Base-by-base conservation (phyloP, 2,329 filamentous ascomycete species). In the Macrophomina pseudophaseolina region DNA sequence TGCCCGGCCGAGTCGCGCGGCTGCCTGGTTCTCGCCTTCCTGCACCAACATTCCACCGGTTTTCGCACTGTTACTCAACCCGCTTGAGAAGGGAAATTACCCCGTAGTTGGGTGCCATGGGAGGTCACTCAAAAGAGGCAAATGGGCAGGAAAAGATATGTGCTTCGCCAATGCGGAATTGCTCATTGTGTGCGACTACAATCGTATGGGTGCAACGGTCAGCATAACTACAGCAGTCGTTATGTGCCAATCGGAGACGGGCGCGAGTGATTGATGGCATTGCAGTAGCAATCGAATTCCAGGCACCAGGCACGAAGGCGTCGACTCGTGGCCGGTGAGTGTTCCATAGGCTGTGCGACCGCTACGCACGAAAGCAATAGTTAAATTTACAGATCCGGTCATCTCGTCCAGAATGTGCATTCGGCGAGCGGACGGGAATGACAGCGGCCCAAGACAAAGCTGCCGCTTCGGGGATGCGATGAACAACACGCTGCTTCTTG, bases 291-390 rank as follows among this genome's bases (percentile, higher is more conserved):
- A 5, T 49, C 42, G 42, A 62, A 12, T 48, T 48, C 58, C 58
- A 62, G 58, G 58, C 58, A 62, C 58, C 58, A 62, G 58, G 58
- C 58, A 62, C 58, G 38, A 9, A 48, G 44, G 49, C 58, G 58
- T 35, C 33, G 58, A 62, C 58, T 62, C 58, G 58, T 62, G 58
- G 58, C 30, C 52, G 32, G 32, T 23, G 51, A 53, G 18, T 14
- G 51, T 30, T 18, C 51, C 40, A 42, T 60, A 46, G 49, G 58
- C 58, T 28, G 58, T 62, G n/a, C 11, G 40, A 62, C 44, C 14
- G 40, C 40, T 38, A 40, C 23, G 40, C 56, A 59, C 56, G 40
- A 33, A 59, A 46, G 58, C 58, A 49, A 62, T 62, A 49, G 44
- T 48, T 18, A 30, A 46, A 28, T 48, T 48, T 28, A 40, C 23